Conservation (phyloP, 2,329 filamentous ascomycete species). For the Colletotrichum brevisporum region DNA sequence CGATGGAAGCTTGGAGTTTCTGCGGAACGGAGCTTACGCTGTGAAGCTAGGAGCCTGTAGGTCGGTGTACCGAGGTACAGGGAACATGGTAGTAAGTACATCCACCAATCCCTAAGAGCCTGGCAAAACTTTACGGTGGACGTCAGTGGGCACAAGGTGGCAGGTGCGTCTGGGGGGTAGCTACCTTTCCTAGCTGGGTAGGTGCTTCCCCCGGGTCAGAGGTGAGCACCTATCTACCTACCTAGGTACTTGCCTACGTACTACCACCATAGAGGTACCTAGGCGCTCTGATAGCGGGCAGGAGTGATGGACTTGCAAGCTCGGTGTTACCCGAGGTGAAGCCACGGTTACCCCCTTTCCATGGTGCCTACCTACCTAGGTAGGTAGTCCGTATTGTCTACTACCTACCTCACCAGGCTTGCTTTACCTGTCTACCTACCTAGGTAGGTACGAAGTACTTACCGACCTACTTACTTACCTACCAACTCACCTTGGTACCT, state of each 20-base stretch:
- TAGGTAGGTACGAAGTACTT: too few species aligned
- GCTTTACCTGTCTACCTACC: too few species aligned
- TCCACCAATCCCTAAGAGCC: too few species aligned
- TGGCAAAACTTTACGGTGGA: not conserved
- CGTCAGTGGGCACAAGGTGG: not conserved
- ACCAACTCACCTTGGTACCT: too few species aligned
- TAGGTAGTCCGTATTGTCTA: too few species aligned
- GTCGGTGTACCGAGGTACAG: not conserved
- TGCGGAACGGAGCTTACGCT: conserved; percentile 4
- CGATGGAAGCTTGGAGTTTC: conserved; percentile 14
- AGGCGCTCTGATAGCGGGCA: too few species aligned
- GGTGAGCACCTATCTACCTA: not conserved
- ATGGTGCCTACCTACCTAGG: not conserved
- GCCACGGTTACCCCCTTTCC: conserved; percentile 6
- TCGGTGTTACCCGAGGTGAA: conserved; percentile 29
- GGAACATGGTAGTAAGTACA: too few species aligned
- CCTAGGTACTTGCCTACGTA: too few species aligned
- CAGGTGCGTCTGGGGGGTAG: not conserved
- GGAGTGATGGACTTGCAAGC: too few species aligned
- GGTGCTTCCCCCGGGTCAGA: not conserved
- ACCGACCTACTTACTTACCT: too few species aligned
- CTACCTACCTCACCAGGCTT: too few species aligned
- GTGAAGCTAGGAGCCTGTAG: not conserved
- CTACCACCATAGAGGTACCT: too few species aligned
- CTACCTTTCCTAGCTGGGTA: not conserved